Percentiles rank a stretch among this genome's conserved stretches.
Conservation (phyloP, 805 yeast species). For the Sungouiozyma ichnusensis region DNA sequence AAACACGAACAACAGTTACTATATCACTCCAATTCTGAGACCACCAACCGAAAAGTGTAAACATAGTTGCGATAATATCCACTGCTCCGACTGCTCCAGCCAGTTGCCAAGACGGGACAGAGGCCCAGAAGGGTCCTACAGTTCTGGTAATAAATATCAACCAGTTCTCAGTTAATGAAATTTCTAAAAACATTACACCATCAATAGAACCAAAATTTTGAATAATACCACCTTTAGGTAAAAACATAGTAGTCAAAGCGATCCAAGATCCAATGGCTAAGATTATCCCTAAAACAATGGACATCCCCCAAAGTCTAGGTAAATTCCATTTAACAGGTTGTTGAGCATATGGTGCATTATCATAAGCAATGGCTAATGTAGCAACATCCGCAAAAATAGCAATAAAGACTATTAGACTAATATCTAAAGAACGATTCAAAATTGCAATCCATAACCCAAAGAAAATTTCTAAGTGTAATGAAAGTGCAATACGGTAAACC, state of each 20-base stretch:
- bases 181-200: slow-evolving; percentile 88
- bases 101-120: slow-evolving; percentile 93
- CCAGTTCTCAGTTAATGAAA: slow-evolving; percentile 95
- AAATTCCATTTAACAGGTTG: slow-evolving; percentile 93
- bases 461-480: slow-evolving; percentile 89
- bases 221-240: slow-evolving; percentile 84
- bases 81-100: slow-evolving; percentile 86
- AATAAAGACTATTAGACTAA: slow-evolving; percentile 89
- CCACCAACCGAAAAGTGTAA: slow-evolving; percentile 95
- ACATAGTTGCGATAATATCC: slow-evolving; percentile 85
- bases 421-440: slow-evolving; percentile 74
- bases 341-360: slow-evolving; percentile 91
- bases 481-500: slow-evolving; percentile 94
- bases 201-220: slow-evolving; percentile 93
- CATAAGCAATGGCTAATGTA: slow-evolving; percentile 93
- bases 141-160: slow-evolving; percentile 94
- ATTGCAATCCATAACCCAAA: slow-evolving; percentile 96
- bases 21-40: slow-evolving; percentile 95
- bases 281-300: slow-evolving; percentile 72
- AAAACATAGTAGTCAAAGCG: slow-evolving; percentile 87
- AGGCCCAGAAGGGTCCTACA: slow-evolving; percentile 97
- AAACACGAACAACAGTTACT: slow-evolving; percentile 86
- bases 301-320: slow-evolving; percentile 96
- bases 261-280: slow-evolving; percentile 93
- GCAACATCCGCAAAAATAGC: slow-evolving; percentile 98